Evolutionary conservation across 345 rosid genomes (phyloP).

Genomic region (Erodium maritimum): DNA sequence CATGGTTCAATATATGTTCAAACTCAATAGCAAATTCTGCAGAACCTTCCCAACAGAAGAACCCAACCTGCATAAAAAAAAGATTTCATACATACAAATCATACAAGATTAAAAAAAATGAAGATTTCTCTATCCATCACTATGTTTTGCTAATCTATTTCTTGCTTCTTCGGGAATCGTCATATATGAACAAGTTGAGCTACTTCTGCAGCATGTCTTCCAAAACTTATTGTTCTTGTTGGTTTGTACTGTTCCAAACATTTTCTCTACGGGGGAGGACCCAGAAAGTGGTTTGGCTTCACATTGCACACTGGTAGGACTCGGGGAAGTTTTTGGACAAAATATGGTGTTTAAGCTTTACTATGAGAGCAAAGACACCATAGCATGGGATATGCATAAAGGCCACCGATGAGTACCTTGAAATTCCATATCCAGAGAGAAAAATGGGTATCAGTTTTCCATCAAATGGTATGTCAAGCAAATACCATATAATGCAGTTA

Average conservation of each 20-base stretch:
- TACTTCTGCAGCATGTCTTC: slow-evolving; percentile 1
- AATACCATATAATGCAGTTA: no score
- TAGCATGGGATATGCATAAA: slow-evolving; percentile 88
- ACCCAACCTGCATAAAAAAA: no score
- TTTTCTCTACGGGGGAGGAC: no score
- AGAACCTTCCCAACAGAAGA: no score
- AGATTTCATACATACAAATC: no score
- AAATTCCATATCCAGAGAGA: slow-evolving; percentile 8
- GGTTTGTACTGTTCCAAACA: no score
- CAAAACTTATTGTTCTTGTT: slow-evolving; percentile 13
- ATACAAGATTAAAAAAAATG: no score
- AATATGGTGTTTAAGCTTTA: slow-evolving; percentile 60
- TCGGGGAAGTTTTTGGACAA: slow-evolving; percentile 61
- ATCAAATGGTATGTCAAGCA: no score
- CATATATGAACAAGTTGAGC: no score
- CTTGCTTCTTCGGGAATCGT: background rate
- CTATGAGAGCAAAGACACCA: slow-evolving; percentile 39
- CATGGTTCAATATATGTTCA: no score
- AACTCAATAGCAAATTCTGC: no score
- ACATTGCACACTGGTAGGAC: slow-evolving; percentile 40
- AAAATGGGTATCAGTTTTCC: background rate
- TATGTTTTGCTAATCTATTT: background rate
- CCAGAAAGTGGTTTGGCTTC: slow-evolving; percentile 2
- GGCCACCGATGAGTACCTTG: slow-evolving; percentile 79
- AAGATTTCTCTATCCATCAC: no score